Evolutionary conservation across 495 filamentous ascomycete species (phyloP).

Genomic region (Annulohypoxylon bovei): DNA sequence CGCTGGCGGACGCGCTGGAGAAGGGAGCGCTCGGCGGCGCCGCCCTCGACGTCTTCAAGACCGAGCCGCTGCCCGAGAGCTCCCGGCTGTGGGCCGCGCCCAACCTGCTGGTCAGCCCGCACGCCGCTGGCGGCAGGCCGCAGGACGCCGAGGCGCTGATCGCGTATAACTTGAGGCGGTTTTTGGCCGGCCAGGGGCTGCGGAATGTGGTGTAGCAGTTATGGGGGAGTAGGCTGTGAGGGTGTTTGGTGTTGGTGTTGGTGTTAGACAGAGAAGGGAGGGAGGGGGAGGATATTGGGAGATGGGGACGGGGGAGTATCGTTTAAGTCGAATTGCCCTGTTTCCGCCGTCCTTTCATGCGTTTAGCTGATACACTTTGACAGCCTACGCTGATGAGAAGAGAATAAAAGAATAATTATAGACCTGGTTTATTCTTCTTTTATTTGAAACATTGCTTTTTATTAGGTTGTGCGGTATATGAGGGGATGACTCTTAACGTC

Average conservation of each 20-base stretch:
- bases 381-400: neutral
- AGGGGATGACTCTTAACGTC: neutral
- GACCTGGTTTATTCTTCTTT: neutral
- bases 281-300: neutral
- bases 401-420: neutral
- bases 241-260: too few relatives aligned
- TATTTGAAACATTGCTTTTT: neutral
- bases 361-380: neutral
- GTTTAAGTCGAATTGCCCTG: neutral
- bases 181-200: conserved; percentile 63
- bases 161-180: conserved; percentile 61
- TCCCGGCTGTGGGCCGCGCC: conserved; percentile 52
- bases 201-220: conserved; percentile 57
- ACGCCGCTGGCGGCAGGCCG: conserved; percentile 62
- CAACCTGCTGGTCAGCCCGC: conserved; percentile 56
- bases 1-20: conserved; percentile 76
- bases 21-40: conserved; percentile 71
- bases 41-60: conserved; percentile 83
- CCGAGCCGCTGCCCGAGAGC: conserved; percentile 66
- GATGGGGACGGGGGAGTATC: neutral
- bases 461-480: neutral
- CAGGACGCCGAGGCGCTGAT: conserved; percentile 64
- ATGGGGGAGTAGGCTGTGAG: conserved; percentile 33
- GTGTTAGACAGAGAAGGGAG: neutral
- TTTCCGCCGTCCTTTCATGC: neutral